These are phyloP conservation scores for Flaveria robusta DNA, from an alignment of 129 eudicot species.

Conservation along the genomic window DNA sequence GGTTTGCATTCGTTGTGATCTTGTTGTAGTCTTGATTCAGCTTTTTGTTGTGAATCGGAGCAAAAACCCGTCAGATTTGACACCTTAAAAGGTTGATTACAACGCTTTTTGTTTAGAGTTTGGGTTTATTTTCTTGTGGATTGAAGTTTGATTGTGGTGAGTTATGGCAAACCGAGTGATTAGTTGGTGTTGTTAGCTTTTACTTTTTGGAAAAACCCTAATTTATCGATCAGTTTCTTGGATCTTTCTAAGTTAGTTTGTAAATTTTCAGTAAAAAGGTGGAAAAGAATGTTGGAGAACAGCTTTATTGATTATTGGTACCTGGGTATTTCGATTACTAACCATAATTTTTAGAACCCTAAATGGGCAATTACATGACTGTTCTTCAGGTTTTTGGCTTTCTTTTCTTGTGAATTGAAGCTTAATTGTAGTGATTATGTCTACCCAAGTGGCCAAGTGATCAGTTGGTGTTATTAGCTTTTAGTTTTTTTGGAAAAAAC, in stretches of 20 bases:
- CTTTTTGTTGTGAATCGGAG: not conserved
- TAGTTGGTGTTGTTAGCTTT: not conserved
- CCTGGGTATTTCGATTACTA: too few relatives aligned
- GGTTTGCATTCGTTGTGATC: not conserved
- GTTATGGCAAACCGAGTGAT: not conserved
- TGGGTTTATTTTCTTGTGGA: not conserved
- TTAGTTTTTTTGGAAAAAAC: not conserved
- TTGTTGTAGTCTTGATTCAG: not conserved
- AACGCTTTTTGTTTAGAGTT: not conserved
- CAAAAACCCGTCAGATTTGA: not conserved
- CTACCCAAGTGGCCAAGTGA: too few relatives aligned
- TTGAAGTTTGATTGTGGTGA: not conserved
- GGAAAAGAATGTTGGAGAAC: not conserved
- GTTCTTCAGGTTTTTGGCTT: too few relatives aligned
- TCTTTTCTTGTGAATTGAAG: too few relatives aligned
- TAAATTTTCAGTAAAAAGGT: not conserved
- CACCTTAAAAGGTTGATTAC: slow-evolving; percentile 6
- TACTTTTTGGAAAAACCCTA: not conserved
- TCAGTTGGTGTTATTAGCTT: not conserved
- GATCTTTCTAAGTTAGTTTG: not conserved
- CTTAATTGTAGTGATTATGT: too few relatives aligned
- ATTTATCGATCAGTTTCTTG: not conserved
- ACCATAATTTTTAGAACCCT: too few relatives aligned
- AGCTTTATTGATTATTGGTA: not conserved
- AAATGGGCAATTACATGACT: too few relatives aligned